Evolutionary conservation across 306 rosid species (phyloP), one percentile per base, ranked within the genome.

Genomic region (Prunus padus): DNA sequence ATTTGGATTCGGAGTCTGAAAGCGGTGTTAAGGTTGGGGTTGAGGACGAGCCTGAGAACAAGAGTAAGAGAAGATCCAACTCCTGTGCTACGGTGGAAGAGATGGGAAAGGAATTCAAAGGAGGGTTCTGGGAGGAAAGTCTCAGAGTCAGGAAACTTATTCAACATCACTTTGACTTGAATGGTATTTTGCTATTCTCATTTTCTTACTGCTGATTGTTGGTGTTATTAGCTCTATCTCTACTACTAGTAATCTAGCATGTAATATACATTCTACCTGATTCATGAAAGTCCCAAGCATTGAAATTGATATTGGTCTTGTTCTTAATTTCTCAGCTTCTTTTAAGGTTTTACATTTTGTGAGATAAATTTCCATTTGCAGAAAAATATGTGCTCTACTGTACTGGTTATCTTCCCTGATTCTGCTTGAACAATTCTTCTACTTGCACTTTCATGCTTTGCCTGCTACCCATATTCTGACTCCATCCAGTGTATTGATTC

Each of bases 1-100:
- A 18, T 61, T 30, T 66, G 82, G 65, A 70, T 45, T 85, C 63
- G 3, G 81, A 25, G 40, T 75, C 84, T 25, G 76, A 52, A 37
- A 76, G 71, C 25, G 75, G 37, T 25, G 80, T 31, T 23, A 75
- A 20, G 46, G 78, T 57, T 37, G 78, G 26, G 42, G 46, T 4
- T 59, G 67, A 13, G 68, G 16, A 69, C 18, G 78, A 47, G 65
- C 23, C 5, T 47, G 50, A 4, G 44, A 72, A 18, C 11, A 49
- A 15, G 60, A 63, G 76, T 19, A 61, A 46, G 73, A 31, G 37
- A 15, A 69, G 73, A 23, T 79, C 56, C 81, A 80, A 79, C 44
- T 33, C 88, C 62, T 95, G 98, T 56, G 93, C 90, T 3, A 86
- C 93, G 82, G 97, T 95, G 83, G 97, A 92, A 67, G 88, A 87